A percentile compares a stretch with the other conserved stretches of the same genome.
phyloP scores from a whole-genome alignment of 148 eudicot genomes.

The Silene latifolia region DNA sequence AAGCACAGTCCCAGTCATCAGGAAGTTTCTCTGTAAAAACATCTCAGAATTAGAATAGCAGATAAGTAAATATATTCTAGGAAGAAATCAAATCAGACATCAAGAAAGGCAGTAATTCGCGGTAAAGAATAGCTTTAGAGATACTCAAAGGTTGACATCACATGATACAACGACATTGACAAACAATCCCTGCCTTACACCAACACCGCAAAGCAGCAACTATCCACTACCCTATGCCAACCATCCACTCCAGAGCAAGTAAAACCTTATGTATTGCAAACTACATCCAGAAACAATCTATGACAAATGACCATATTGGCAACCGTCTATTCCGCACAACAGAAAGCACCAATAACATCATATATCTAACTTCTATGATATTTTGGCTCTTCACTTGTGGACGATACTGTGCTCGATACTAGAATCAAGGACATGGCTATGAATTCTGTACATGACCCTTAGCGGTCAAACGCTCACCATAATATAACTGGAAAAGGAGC shows the following conservation, averaged over 20 bases:
- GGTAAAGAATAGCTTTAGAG: not conserved
- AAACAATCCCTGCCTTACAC: not conserved
- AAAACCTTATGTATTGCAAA: not conserved
- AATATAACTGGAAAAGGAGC: too few species aligned
- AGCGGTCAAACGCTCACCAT: too few species aligned
- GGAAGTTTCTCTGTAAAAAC: slow-evolving; percentile 62
- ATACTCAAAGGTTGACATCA: not conserved
- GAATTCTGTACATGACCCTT: too few species aligned
- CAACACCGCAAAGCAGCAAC: not conserved
- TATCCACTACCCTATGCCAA: not conserved
- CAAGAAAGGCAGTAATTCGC: not conserved
- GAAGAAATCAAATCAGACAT: not conserved
- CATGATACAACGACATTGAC: not conserved
- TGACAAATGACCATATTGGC: not conserved
- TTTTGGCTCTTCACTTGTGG: too few species aligned
- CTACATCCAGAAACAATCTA: not conserved
- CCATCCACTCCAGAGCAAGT: not conserved
- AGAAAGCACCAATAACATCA: not conserved
- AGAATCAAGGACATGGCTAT: too few species aligned
- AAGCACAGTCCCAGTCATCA: slow-evolving; percentile 56
- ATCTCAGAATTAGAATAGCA: slow-evolving; percentile 13
- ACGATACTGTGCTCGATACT: too few species aligned
- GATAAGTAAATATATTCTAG: not conserved
- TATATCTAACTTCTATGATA: too few species aligned
- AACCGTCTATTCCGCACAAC: not conserved